Evolutionary conservation across 805 yeast species (phyloP).

Genomic region (Babjeviella inositovora): DNA sequence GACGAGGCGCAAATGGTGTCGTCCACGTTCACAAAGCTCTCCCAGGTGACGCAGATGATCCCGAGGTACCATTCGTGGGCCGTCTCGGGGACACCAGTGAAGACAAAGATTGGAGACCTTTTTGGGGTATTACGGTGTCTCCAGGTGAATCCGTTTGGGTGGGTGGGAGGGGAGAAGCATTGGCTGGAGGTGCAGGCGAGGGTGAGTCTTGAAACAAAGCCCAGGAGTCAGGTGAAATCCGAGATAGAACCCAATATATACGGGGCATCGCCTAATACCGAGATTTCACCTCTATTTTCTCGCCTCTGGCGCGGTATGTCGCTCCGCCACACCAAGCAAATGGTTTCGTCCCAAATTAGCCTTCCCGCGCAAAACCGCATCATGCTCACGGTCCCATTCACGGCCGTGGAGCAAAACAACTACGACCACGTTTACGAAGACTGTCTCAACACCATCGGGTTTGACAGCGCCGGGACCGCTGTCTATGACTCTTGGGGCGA

Average conservation of each 20-base stretch:
- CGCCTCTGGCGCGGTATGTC: constrained; percentile 37
- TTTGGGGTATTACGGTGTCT: constrained; percentile 1
- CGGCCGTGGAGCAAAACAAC: constrained; percentile 72
- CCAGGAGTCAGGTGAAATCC: too few relatives aligned
- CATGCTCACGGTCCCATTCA: constrained; percentile 58
- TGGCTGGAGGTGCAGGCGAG: too few relatives aligned
- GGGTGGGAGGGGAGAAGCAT: too few relatives aligned
- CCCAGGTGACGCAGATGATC: constrained; percentile 62
- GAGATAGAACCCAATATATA: too few relatives aligned
- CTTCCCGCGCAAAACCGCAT: constrained; percentile 70
- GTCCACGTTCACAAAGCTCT: constrained; percentile 55
- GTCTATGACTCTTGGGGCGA: constrained; percentile 16
- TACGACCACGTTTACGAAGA: constrained; percentile 48
- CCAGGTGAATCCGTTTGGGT: too few relatives aligned
- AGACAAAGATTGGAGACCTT: constrained; percentile 43
- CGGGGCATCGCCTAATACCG: not conserved
- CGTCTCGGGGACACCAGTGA: constrained; percentile 89
- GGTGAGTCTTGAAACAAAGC: not conserved
- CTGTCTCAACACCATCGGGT: constrained; percentile 41
- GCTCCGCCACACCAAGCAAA: constrained; percentile 69
- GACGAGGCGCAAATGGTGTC: constrained; percentile 96
- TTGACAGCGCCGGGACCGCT: constrained; percentile 10
- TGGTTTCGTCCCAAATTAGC: constrained; percentile 62
- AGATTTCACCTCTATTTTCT: constrained; percentile 11
- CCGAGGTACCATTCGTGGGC: constrained; percentile 93